Evolutionary conservation across 345 rosid genomes (phyloP), one percentile per base, ranked within the genome.

Genomic region (Theobroma cacao): DNA sequence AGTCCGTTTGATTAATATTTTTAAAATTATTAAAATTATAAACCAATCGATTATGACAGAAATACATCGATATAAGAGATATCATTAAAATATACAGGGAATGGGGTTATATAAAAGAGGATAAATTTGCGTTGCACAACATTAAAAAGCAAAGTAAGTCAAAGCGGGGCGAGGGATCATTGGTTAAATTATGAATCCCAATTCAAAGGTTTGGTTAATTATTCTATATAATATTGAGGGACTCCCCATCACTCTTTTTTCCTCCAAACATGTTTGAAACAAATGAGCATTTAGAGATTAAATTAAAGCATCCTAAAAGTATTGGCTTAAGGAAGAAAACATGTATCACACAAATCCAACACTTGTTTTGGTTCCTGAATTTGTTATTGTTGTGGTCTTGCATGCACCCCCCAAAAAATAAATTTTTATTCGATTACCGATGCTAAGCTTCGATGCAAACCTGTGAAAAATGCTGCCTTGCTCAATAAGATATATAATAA

Each of bases 391-490:
- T 68, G 72, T 68, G 76, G 76, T 58, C 60, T 13, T 75, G 52
- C 71, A 75, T 31, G 56, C 45, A 13, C 33, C 43, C 15, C 52
- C 24, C 48, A 38, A 28, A 55, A 15, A 64, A 52, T 43, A 2
- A 76, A 64, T 59, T 64, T 38, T 55, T 76, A 53, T 77, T 80
- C 15, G 81, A 69, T 75, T 80, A 67, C 73, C 65, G 24, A 75
- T 71, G 77, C 30, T 75, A 12, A 59, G 34, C 62, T 58, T 59
- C 26, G 17, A 11, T 26, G 1, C 3, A 22, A 26, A 31, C 72
- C 33, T n/a, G 52, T 22, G 43, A 20, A 50, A 58, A 74, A 5
- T 31, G 38, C 65, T 30, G 65, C 38, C 36, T 53, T 34, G 43
- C 7, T 20, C 20, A 30, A 33, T 52, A 8, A 47, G 71, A 60